Evolutionary conservation across 352 stramenopile species (phyloP), one percentile per base, ranked within the genome.

Genomic region (Phytopythium aichiense): DNA sequence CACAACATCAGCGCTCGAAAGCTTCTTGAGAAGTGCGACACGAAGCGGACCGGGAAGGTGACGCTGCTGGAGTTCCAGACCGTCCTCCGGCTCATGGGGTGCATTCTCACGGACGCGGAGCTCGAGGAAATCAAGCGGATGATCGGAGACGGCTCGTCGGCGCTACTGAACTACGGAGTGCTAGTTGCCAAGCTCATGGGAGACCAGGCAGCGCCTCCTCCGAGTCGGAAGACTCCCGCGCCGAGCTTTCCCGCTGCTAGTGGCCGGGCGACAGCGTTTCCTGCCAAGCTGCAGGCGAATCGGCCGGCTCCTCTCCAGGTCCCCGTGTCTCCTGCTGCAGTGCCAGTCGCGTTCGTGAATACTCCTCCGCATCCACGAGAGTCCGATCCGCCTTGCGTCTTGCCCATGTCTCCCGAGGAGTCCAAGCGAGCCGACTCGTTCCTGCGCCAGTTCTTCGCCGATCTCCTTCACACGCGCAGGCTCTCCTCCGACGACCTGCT

Each of bases 31-130:
- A 89, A 89, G 43, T 92, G 80, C 58, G 84, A 94, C 60, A 58
- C 63, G 7, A 64, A 73, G 18, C 76, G 69, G 42, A 84, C 71
- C 0, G 84, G 84, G 6, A 62, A 73, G 5, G 77, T 92, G 2
- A 86, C 79, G 4, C 42, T 88, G 31, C 60, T 88, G 18, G 84
- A 94, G 60, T 84, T 91, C 42, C 76, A 89, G 61, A 92, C 82
- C 0, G 81, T 94, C 3, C 63, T 94, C n/a, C 79, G 84, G 1
- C 65, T 94, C 42, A 89, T 94, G 72, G 82, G 81, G 4, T 94
- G 84, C 64, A 61, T 66, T 7, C 65, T 94, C 1, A 69, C 69
- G 0, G 72, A 87, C 2, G 33, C 42, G 16, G 84, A 94, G 56
- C 58, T 86, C 16, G 72, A 72, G 12, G 71, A 84, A 48, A 59